Base-by-base conservation (phyloP, 2,329 filamentous ascomycete species). In the Arthrobotrys megalospora region DNA sequence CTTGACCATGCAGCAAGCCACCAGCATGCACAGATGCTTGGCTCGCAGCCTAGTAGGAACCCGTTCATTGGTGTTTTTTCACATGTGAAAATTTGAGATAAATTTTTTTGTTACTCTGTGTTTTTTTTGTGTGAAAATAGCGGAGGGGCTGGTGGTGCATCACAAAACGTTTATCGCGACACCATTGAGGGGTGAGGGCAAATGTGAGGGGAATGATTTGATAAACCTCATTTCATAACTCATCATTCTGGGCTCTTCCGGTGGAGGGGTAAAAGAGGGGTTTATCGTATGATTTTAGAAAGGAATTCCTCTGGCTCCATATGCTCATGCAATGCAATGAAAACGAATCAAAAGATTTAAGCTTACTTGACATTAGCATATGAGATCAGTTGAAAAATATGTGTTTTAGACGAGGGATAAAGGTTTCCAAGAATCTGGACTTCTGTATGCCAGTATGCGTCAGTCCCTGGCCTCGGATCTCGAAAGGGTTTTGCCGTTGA, bases 21-120 rank as follows among this genome's bases (percentile, higher is more conserved):
- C 65, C 48, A 62, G 36, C 36, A 69, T 77, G 73, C 73, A 77
- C 73, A 34, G 48, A 77, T 77, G 47, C 73, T 77, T 77, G 73
- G 73, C 73, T 66, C 41, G 73, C 66, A 77, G 73, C 65, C 72
- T 70, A 77, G 66, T 66, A 47, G 24, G 28, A 52, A 76, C 58
- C 34, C 41, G 52, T 60, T 69, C 36, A 60, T 60, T 41, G 34
- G 66, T 69, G 38, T 11, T 55, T 76, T 77, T 77, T 77, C 48
- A 58, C 73, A 77, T 77, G 73, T 77, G 73, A 77, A 58, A 45
- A 50, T 62, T 60, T 60, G 55, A 60, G 55, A 43, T 24, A 41
- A 60, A 60, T 38, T n/a, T 53, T 53, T 55, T 28, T 60, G 48
- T 2, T 52, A 14, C 24, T 52, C 24, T 52, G 55, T 43, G 36